Evolutionary conservation across 2,329 filamentous ascomycete genomes (phyloP).

Genomic region (Fusarium sp.): DNA sequence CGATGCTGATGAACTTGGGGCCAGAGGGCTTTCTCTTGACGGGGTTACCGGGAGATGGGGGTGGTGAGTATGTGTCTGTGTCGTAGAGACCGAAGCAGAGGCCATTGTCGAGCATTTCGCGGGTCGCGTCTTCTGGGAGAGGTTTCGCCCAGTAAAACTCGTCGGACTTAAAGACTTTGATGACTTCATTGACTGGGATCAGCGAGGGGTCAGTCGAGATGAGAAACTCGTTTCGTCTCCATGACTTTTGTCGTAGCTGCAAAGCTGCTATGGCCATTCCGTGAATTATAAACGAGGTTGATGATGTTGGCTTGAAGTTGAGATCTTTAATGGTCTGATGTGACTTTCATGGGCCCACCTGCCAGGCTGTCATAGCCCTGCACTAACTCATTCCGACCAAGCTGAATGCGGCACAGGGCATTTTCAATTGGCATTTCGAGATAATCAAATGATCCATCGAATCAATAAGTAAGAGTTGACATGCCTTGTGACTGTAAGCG

Average conservation of each 20-base stretch:
- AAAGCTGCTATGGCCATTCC: neutral
- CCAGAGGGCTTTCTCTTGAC: accelerated
- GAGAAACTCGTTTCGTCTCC: slow-evolving; percentile 57
- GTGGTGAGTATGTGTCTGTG: neutral
- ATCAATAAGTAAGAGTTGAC: accelerated
- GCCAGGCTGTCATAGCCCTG: neutral
- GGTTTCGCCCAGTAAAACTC: slow-evolving; percentile 63
- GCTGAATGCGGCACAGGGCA: neutral
- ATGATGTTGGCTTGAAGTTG: neutral
- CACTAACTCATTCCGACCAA: neutral
- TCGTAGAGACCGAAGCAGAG: slow-evolving; percentile 65
- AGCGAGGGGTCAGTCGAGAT: slow-evolving; percentile 63
- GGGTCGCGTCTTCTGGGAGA: slow-evolving; percentile 54
- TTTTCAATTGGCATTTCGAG: too few relatives aligned
- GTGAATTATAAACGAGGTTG: neutral
- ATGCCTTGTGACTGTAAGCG: accelerated
- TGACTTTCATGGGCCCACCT: neutral
- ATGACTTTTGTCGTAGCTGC: slow-evolving; percentile 32
- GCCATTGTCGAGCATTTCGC: slow-evolving; percentile 60
- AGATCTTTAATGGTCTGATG: neutral
- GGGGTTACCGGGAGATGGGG: accelerated
- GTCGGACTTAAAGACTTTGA: slow-evolving; percentile 58
- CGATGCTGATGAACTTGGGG: slow-evolving; percentile 42
- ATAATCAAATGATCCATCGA: too few relatives aligned
- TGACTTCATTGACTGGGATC: slow-evolving; percentile 59